phyloP scores from a whole-genome alignment of 2,329 filamentous ascomycete genomes.

The Alternaria angustiovoidea region DNA sequence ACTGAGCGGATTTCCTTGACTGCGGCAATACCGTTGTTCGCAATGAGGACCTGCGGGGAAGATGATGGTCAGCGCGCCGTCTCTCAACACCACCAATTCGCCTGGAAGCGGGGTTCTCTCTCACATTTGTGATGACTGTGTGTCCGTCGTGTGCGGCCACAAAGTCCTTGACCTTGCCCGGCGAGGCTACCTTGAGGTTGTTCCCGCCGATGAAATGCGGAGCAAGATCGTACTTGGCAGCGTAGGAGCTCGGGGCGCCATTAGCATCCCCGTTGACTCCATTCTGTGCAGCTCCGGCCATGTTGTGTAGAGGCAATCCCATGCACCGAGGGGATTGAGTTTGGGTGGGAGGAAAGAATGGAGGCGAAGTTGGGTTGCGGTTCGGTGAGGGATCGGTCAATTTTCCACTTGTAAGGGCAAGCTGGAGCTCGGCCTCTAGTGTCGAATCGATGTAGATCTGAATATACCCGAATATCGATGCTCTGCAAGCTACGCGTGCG shows the following conservation, averaged over 20 bases:
- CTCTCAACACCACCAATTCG: background rate
- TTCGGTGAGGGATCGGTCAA: slow-evolving; percentile 32
- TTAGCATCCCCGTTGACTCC: slow-evolving; percentile 57
- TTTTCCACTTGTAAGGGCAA: slow-evolving; percentile 31
- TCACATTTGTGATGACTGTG: slow-evolving; percentile 97
- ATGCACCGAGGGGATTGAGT: slow-evolving; percentile 33
- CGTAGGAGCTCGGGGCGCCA: slow-evolving; percentile 69
- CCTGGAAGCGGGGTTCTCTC: slow-evolving; percentile 44
- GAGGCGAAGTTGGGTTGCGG: slow-evolving; percentile 18
- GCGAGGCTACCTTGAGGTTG: slow-evolving; percentile 78
- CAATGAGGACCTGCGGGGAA: slow-evolving; percentile 81
- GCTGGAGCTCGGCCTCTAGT: slow-evolving; percentile 36
- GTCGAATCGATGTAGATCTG: slow-evolving; percentile 23
- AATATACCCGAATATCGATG: slow-evolving; percentile 11
- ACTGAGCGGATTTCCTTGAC: slow-evolving; percentile 99
- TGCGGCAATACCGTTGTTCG: slow-evolving; percentile 99
- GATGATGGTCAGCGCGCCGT: slow-evolving; percentile 30
- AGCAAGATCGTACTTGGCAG: slow-evolving; percentile 82
- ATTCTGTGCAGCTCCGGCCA: slow-evolving; percentile 45
- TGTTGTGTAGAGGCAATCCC: slow-evolving; percentile 40
- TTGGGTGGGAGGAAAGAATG: slow-evolving; percentile 15
- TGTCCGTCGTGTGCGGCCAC: slow-evolving; percentile 88
- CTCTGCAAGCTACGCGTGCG: slow-evolving; percentile 5
- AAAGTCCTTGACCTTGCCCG: slow-evolving; percentile 95
- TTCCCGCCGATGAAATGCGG: slow-evolving; percentile 98